phyloP scores from a whole-genome alignment of 352 stramenopile genomes.

The Aphanomyces stellatus region DNA sequence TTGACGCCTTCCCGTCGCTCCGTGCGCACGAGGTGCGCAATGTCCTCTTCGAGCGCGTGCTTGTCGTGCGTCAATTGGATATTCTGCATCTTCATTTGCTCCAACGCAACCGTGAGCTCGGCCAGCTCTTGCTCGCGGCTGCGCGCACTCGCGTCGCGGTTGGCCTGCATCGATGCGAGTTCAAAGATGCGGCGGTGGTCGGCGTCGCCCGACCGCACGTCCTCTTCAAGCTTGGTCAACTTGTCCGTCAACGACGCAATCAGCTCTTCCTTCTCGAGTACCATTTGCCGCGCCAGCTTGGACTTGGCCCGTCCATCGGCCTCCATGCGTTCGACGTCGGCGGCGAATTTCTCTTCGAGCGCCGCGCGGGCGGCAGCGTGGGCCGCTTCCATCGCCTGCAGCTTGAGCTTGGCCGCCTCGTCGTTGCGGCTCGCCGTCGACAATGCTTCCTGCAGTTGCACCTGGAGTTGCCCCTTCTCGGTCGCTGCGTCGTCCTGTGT shows the following conservation, averaged over 20 bases:
- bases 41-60: slow-evolving; percentile 46
- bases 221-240: slow-evolving; percentile 66
- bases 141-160: slow-evolving; percentile 56
- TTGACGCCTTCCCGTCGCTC: slow-evolving; percentile 80
- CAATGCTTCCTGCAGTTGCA: slow-evolving; percentile 42
- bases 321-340: slow-evolving; percentile 56
- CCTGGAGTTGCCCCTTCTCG: slow-evolving; percentile 20
- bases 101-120: slow-evolving; percentile 25
- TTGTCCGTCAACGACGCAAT: slow-evolving; percentile 45
- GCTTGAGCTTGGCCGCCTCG: slow-evolving; percentile 19
- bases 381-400: slow-evolving; percentile 15
- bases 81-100: slow-evolving; percentile 31
- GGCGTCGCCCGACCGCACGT: slow-evolving; percentile 71
- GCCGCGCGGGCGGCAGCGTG: slow-evolving; percentile 36
- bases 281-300: slow-evolving; percentile 68
- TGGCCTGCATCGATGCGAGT: slow-evolving; percentile 76
- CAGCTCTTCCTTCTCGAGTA: slow-evolving; percentile 72
- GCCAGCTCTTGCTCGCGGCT: slow-evolving; percentile 47
- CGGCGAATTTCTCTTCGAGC: slow-evolving; percentile 24
- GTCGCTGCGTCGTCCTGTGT: slow-evolving; percentile 42
- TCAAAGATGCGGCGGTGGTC: slow-evolving; percentile 85
- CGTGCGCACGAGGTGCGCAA: slow-evolving; percentile 66
- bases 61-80: slow-evolving; percentile 49
- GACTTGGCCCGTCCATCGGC: slow-evolving; percentile 78
- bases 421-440: slow-evolving; percentile 27